Evolutionary conservation across 2,329 filamentous ascomycete species (phyloP).

Genomic region (Fusarium veterinarium): DNA sequence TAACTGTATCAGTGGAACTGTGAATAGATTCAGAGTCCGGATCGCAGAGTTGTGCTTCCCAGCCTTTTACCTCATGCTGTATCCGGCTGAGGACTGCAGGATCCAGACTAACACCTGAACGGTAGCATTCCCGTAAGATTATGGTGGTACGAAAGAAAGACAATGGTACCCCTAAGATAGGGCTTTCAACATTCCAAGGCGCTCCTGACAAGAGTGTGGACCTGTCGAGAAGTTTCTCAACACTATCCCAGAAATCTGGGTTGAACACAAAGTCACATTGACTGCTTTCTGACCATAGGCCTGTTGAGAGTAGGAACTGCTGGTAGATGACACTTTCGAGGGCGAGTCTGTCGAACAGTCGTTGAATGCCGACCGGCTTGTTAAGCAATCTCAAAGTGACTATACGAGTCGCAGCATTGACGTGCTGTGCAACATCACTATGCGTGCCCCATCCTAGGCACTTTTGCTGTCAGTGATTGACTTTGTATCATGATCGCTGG

Average conservation of each 20-base stretch:
- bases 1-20: background rate
- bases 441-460: constrained; percentile 35
- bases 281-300: constrained; percentile 35
- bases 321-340: constrained; percentile 43
- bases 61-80: constrained; percentile 13
- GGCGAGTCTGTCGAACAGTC: constrained; percentile 37
- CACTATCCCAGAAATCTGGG: constrained; percentile 28
- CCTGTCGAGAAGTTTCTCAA: constrained; percentile 25
- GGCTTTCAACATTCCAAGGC: constrained; percentile 33
- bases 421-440: constrained; percentile 35
- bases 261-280: constrained; percentile 20
- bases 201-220: constrained; percentile 18
- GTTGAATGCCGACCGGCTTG: constrained; percentile 5
- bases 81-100: background rate
- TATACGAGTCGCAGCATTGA: constrained; percentile 38
- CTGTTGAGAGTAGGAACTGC: constrained; percentile 34
- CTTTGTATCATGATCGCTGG: accelerated
- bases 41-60: constrained; percentile 22
- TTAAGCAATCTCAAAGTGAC: constrained; percentile 25
- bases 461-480: background rate
- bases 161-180: constrained; percentile 38
- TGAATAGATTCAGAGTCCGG: background rate
- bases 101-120: background rate
- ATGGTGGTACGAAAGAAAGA: constrained; percentile 30
- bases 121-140: constrained; percentile 19